These are phyloP conservation scores for Ceratocystis variospora DNA, from an alignment of 2,329 filamentous ascomycete genomes.

Conservation along the genomic window DNA sequence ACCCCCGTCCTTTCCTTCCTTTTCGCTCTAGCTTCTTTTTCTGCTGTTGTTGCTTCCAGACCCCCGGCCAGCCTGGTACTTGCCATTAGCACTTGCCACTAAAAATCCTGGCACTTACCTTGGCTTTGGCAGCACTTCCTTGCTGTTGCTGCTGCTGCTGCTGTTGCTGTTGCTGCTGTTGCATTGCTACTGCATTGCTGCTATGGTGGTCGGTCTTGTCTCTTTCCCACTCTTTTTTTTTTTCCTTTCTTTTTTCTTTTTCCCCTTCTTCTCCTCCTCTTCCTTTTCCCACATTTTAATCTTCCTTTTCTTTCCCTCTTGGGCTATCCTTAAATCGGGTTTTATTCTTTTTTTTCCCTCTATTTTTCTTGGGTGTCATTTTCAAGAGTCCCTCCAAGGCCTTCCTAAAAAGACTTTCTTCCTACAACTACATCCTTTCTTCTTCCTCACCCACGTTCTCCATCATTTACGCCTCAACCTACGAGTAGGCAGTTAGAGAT, in stretches of 20 bases:
- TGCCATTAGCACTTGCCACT: not conserved
- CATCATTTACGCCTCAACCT: slow-evolving; percentile 5
- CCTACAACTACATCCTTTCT: not conserved
- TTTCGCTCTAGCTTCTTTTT: not conserved
- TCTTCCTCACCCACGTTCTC: not conserved
- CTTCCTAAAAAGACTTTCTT: not conserved
- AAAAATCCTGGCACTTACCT: not conserved
- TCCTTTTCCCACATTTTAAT: slow-evolving; percentile 4
- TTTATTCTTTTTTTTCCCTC: not conserved
- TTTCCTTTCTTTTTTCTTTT: not conserved
- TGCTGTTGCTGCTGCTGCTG: not conserved
- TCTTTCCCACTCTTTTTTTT: slow-evolving; percentile 3
- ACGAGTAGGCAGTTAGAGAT: not conserved
- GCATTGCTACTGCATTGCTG: not conserved
- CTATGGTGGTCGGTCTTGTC: not conserved
- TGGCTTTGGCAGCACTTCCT: not conserved
- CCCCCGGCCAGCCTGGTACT: not conserved
- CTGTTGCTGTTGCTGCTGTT: not conserved
- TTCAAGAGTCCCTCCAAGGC: not conserved
- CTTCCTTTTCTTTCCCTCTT: slow-evolving; percentile 10
- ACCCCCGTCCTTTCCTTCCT: not conserved
- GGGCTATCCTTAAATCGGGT: not conserved
- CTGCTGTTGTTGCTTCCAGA: not conserved
- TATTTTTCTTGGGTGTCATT: not conserved
- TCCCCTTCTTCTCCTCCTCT: not conserved